Evolutionary conservation across 495 filamentous ascomycete genomes (phyloP), one percentile per base, ranked within the genome.

Genomic region (Neurospora sp.): DNA sequence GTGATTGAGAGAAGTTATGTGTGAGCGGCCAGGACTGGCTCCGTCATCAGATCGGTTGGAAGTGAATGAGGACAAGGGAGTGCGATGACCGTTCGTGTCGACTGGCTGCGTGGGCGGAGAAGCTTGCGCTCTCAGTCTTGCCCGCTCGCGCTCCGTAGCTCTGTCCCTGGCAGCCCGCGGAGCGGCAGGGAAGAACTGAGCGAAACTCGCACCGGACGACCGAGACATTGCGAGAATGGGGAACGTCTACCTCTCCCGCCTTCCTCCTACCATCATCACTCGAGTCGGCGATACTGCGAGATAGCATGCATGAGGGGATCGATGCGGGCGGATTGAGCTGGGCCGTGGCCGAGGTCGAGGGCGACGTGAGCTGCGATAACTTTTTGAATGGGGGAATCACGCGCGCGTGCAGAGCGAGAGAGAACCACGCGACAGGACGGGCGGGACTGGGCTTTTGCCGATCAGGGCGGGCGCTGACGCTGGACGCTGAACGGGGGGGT

Each of bases 131-230:
- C 65, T 79, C 68, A 70, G 73, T 75, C 73, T 80, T 48, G 76
- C 79, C 78, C 74, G 82, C 78, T 87, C 86, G 75, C 86, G 82
- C 79, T 88, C 85, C 79, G 82, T 84, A 72, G 86, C 85, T 80
- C 84, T 85, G 79, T 87, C 85, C 81, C 82, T 85, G 69, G 86
- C 84, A 59, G 82, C 85, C 74, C 86, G 82, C 74, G 94, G 92
- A 74, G 94, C 94, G 80, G 91, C 89, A 73, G 94, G 93, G 81
- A 96, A 97, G 86, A 94, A 96, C 82, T 94, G 89, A 80, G 92
- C 92, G 88, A 93, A 96, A 80, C 92, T 89, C 85, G 92, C 91
- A 77, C 82, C 85, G 70, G 89, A 86, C 77, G 91, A 89, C 85
- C 91, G 91, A 87, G 93, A 92, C 92, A 93, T 93, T 80, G 82